Evolutionary conservation across 163 green algal species (phyloP).

Genomic region (Coccomyxa subellipsoidea): DNA sequence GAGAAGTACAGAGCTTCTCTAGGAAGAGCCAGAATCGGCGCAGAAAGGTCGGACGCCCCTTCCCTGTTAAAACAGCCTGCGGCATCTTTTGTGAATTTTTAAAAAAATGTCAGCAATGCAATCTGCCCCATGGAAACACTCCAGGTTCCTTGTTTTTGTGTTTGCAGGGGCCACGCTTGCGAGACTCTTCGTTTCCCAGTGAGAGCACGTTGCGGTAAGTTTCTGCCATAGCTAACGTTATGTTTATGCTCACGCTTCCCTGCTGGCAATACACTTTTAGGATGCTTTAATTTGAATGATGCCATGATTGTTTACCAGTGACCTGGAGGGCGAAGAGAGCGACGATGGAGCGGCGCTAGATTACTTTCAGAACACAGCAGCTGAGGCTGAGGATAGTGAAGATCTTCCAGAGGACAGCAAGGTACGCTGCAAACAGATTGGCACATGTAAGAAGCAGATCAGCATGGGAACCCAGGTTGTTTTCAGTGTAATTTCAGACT

Average conservation of each 20-base stretch:
- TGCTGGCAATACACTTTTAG: neutral
- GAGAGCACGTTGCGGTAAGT: neutral
- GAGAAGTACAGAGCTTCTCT: neutral
- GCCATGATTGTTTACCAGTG: neutral
- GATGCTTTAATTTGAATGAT: neutral
- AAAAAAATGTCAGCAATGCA: too few relatives aligned
- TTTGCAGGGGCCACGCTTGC: neutral
- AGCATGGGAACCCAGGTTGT: too few relatives aligned
- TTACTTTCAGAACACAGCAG: neutral
- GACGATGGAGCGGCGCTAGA: neutral
- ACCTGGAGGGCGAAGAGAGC: neutral
- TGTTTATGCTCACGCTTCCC: too few relatives aligned
- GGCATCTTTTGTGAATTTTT: too few relatives aligned
- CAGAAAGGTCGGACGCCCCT: too few relatives aligned
- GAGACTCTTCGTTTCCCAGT: neutral
- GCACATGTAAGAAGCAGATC: too few relatives aligned
- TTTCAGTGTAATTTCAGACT: too few relatives aligned
- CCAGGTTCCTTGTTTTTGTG: too few relatives aligned
- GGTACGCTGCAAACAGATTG: neutral
- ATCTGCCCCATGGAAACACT: too few relatives aligned
- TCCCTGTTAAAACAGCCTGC: too few relatives aligned
- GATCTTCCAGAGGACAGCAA: neutral
- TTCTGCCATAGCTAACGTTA: neutral
- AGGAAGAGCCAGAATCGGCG: neutral
- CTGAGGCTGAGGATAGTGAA: neutral